Base-by-base conservation (phyloP, 345 rosid genomes). In the Conringia planisiliqua region DNA sequence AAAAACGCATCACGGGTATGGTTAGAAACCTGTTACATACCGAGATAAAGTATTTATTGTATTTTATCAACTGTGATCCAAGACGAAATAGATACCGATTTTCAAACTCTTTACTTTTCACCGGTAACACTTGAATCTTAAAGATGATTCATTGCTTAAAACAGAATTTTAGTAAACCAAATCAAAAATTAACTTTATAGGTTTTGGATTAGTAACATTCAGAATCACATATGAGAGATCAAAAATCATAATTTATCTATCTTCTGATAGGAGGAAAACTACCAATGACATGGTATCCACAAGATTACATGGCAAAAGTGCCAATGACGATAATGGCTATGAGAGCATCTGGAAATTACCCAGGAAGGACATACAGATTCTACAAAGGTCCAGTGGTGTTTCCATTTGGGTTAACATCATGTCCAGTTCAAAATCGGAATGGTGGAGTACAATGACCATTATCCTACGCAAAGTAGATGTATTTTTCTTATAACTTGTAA, bases 281-380 rank as follows among this genome's bases (percentile, higher is more conserved):
- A 69, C 99, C 99, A 2, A 80, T 95, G 88, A 95, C 99, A 32
- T 92, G 97, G 96, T 95, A 95, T 69, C 99, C 97, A 6, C 88
- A 90, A 72, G 85, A 82, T 3, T 95, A 88, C 65, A 75, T 89
- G 7, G 67, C 88, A 39, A 88, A 84, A 59, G 84, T 88, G 5
- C 98, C 99, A 18, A 95, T 95, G 99, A 88, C 96, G 17, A 75
- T 79, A 80, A 94, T 94, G 99, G 85, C 81, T 60, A 86, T 92
- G 96, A 78, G 99, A 51, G 82, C 83, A 44, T 73, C 69, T 6
- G 66, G 83, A 48, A 78, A 61, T 68, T 92, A 95, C 77, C 99
- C 99, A 0, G 99, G 99, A 54, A 85, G 98, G 44, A 92, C 98
- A 9, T 95, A 88, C 69, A 79, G 99, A 55, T 95, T 95, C 85